These are phyloP conservation scores for Chionographis japonica DNA, from an alignment of 106 monocot genomes.

Conservation along the genomic window DNA sequence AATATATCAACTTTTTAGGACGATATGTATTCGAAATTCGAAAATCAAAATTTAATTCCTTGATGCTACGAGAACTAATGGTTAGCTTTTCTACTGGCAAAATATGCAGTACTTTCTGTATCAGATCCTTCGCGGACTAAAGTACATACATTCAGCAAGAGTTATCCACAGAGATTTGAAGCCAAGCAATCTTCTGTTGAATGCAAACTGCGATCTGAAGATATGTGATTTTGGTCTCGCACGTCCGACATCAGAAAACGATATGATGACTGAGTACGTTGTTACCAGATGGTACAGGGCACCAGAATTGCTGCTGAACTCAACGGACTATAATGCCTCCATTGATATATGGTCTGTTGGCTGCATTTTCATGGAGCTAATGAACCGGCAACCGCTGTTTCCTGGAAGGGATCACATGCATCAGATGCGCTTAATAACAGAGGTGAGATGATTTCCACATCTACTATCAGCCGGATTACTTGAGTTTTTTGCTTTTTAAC, in stretches of 20 bases:
- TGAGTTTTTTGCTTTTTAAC: no score
- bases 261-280: conserved; percentile 94
- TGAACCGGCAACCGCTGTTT: conserved; percentile 76
- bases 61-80: neutral
- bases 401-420: conserved; percentile 95
- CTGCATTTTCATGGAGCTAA: conserved; percentile 96
- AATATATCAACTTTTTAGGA: no score
- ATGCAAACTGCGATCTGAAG: conserved; percentile 86
- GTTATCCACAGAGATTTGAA: conserved; percentile 96
- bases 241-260: conserved; percentile 73
- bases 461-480: no score
- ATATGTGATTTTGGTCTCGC: conserved; percentile 98
- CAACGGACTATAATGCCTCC: conserved; percentile 87
- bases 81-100: neutral
- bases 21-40: no score
- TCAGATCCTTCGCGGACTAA: conserved; percentile 92
- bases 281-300: conserved; percentile 97
- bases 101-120: conserved; percentile 87
- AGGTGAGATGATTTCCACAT: conserved; percentile 35
- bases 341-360: conserved; percentile 98
- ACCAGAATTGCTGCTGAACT: conserved; percentile 87
- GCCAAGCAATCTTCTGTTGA: conserved; percentile 88
- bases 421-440: conserved; percentile 83
- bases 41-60: no score
- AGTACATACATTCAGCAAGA: conserved; percentile 93